Evolutionary conservation across 306 rosid species (phyloP).

Genomic region (Lupinus albus): DNA sequence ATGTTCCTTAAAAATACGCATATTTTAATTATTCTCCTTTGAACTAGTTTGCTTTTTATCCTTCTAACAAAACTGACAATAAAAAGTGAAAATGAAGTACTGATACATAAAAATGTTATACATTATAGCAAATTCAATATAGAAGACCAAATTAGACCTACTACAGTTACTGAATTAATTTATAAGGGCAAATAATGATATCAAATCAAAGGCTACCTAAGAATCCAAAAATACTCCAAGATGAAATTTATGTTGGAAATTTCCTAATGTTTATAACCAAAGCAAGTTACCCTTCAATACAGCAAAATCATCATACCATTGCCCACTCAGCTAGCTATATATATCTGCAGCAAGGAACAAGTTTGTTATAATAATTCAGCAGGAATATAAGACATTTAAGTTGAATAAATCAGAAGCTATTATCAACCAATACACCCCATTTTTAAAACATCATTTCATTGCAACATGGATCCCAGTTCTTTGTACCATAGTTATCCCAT

Average conservation of each 20-base stretch:
- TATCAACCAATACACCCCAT: constrained; percentile 15
- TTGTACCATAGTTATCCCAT: neutral
- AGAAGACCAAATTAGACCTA: constrained; percentile 44
- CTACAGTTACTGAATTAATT: constrained; percentile 44
- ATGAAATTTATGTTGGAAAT: constrained; percentile 48
- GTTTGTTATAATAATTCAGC: constrained; percentile 6
- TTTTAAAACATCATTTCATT: neutral
- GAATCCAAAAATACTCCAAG: constrained; percentile 52
- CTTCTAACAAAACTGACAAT: neutral
- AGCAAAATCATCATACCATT: constrained; percentile 8
- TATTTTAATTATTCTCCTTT: too few species aligned
- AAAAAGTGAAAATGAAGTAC: neutral
- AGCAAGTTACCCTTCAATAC: constrained; percentile 41
- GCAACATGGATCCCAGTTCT: too few species aligned
- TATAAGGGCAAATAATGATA: constrained; percentile 39
- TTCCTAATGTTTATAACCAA: constrained; percentile 35
- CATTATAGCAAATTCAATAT: constrained; percentile 41
- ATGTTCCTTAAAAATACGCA: too few species aligned
- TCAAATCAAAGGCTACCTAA: constrained; percentile 42
- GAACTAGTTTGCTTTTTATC: too few species aligned
- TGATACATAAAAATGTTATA: constrained; percentile 42
- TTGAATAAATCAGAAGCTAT: constrained; percentile 1
- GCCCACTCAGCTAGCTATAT: constrained; percentile 60
- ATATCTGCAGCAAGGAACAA: constrained; percentile 58
- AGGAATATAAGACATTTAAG: neutral